These are phyloP conservation scores for Aspergillus floridensis DNA, from an alignment of 2,329 filamentous ascomycete species.

Conservation along the genomic window DNA sequence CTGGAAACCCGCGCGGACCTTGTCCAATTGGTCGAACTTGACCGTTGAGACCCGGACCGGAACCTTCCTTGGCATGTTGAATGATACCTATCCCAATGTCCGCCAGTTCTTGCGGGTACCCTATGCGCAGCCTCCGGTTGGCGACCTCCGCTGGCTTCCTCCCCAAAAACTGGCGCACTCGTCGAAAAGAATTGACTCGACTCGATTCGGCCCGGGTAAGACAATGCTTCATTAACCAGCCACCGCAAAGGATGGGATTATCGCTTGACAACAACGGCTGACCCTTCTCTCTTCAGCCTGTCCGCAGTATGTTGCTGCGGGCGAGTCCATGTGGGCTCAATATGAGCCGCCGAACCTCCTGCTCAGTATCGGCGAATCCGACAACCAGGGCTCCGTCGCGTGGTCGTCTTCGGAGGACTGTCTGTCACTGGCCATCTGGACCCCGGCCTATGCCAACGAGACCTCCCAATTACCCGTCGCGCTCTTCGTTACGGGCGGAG, in stretches of 20 bases:
- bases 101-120: conserved; percentile 41
- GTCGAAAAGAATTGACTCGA: conserved; percentile 21
- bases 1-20: conserved; percentile 15
- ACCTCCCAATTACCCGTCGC: conserved; percentile 21
- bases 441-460: conserved; percentile 29
- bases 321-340: background rate
- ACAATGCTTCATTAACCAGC: background rate
- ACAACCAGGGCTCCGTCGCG: conserved; percentile 12
- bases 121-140: conserved; percentile 25
- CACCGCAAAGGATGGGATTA: no score
- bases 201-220: conserved; percentile 1
- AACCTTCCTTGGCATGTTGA: conserved; percentile 32
- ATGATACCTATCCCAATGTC: conserved; percentile 35
- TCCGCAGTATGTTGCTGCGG: conserved; percentile 24
- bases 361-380: conserved; percentile 16
- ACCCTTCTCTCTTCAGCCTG: conserved; percentile 10
- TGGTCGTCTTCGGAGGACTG: conserved; percentile 42
- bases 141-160: conserved; percentile 27
- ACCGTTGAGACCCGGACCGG: conserved; percentile 13
- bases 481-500: conserved; percentile 26
- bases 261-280: conserved; percentile 9
- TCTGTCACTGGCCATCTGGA: conserved; percentile 44
- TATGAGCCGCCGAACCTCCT: conserved; percentile 1
- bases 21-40: conserved; percentile 20
- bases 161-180: conserved; percentile 18